Percentiles rank a stretch among this genome's conserved stretches.
These are phyloP conservation scores for Aspergillus carlsbadensis DNA, from an alignment of 495 filamentous ascomycete species.

Conservation along the genomic window DNA sequence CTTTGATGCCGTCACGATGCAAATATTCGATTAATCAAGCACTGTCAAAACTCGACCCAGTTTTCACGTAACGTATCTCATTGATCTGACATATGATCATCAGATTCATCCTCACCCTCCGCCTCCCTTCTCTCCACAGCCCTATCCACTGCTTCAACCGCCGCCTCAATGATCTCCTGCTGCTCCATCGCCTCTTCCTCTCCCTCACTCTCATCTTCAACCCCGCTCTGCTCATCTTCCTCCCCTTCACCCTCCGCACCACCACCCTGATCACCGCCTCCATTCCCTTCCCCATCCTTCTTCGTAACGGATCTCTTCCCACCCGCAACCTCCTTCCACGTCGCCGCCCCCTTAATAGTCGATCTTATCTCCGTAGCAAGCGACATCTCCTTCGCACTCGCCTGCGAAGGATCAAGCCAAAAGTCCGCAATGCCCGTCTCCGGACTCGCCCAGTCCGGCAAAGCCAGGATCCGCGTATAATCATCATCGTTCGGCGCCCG, in stretches of 20 bases:
- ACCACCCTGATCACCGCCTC: no score
- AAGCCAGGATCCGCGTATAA: constrained; percentile 38
- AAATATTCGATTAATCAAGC: constrained; percentile 16
- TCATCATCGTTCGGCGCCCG: constrained; percentile 47
- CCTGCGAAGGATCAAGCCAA: constrained; percentile 28
- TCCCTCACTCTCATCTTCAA: constrained; percentile 34
- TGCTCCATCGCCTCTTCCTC: constrained; percentile 27
- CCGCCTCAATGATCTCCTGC: constrained; percentile 11
- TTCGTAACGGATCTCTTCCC: constrained; percentile 18
- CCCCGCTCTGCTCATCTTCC: constrained; percentile 20
- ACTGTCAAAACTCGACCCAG: background rate
- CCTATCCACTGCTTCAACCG: constrained; percentile 23
- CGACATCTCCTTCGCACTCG: constrained; percentile 28
- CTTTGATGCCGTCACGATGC: constrained; percentile 22
- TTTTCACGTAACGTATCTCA: background rate
- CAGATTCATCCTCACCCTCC: constrained; percentile 21
- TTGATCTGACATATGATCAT: constrained; percentile 19
- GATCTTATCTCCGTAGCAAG: constrained; percentile 41
- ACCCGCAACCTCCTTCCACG: constrained; percentile 29
- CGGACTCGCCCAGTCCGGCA: constrained; percentile 43
- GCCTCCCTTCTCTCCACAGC: constrained; percentile 14
- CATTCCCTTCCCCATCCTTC: constrained; percentile 22
- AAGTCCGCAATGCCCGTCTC: constrained; percentile 31
- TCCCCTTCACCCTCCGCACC: constrained; percentile 15
- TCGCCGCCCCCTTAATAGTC: constrained; percentile 37